Evolutionary conservation across 129 eudicot genomes (phyloP), one percentile per base, ranked within the genome.

Genomic region (Tanacetum coccineum): DNA sequence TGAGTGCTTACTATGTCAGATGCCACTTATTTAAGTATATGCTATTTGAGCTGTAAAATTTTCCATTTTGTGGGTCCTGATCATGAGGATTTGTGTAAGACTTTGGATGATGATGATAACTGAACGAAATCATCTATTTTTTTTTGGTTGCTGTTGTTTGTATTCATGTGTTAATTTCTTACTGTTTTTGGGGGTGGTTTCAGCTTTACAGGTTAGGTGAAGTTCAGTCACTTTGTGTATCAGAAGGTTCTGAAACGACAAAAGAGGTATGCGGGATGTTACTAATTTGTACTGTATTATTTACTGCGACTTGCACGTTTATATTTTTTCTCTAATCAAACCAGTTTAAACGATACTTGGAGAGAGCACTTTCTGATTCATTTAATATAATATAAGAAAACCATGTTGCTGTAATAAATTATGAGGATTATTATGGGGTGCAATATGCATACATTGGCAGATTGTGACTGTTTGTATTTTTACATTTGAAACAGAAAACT

Each of bases 261-360:
- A 78, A 81, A 68, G 91, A 91, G 98, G 98, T 91, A 80, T 48
- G n/a, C n/a, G n/a, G n/a, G n/a, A n/a, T n/a, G n/a, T n/a, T n/a
- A n/a, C n/a, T n/a, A n/a, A n/a, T n/a, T n/a, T n/a, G n/a, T n/a
- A n/a, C n/a, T n/a, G n/a, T n/a, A n/a, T n/a, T n/a, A n/a, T n/a
- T n/a, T n/a, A n/a, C n/a, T n/a, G n/a, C n/a, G n/a, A n/a, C n/a
- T n/a, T n/a, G n/a, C n/a, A n/a, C n/a, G n/a, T n/a, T n/a, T n/a
- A n/a, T n/a, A n/a, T n/a, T n/a, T n/a, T n/a, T n/a, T n/a, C n/a
- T n/a, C n/a, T n/a, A n/a, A n/a, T n/a, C n/a, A n/a, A n/a, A n/a
- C n/a, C n/a, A n/a, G n/a, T n/a, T n/a, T n/a, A n/a, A n/a, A n/a
- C n/a, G n/a, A n/a, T n/a, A n/a, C n/a, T n/a, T n/a, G 17, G 55